Evolutionary conservation across 2,329 filamentous ascomycete species (phyloP), one percentile per base, ranked within the genome.

Genomic region (Cladosporium sp.): DNA sequence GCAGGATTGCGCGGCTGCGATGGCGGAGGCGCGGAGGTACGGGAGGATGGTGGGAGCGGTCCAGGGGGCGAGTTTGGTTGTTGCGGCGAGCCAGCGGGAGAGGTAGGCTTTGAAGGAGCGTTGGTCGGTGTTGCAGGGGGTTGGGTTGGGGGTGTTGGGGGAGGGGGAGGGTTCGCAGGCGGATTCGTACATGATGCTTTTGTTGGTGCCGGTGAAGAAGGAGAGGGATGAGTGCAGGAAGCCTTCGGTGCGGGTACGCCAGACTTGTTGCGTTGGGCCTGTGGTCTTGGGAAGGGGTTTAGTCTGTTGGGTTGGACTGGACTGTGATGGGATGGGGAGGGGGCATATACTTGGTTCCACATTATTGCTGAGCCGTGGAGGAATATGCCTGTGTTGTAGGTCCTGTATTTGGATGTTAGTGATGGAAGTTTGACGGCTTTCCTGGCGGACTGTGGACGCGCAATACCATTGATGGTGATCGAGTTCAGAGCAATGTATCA

Each of bases 61-160:
- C 58, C 75, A 82, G 0, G 81, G 80, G 0, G 78, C 80, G 51
- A 83, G 69, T 56, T 82, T 76, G 0, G 73, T 74, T 4, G 79
- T 74, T 2, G 75, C 71, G 11, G 78, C 79, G 67, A 78, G 66
- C 69, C 71, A 75, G 52, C 72, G 70, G 4, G 41, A 45, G 3
- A 51, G 29, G 69, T 72, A 73, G n/a, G 71, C 71, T 62, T 69
- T 68, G 61, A 68, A 68, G 42, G 67, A 70, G 18, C 65, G 65
- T 51, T 74, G 71, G 52, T 76, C 72, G 20, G 62, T 59, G 58
- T 75, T 62, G 59, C 72, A 76, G 38, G 64, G 65, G 16, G 65
- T 62, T 20, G 15, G 15, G 19, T 8, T 15, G 19, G 35, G 35
- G 15, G 8, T 22, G 22, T 22, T 12, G 53, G 56, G 22, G 32